Evolutionary conservation across 176 grass and related monocot species (phyloP).

Genomic region (Eleusine indica): DNA sequence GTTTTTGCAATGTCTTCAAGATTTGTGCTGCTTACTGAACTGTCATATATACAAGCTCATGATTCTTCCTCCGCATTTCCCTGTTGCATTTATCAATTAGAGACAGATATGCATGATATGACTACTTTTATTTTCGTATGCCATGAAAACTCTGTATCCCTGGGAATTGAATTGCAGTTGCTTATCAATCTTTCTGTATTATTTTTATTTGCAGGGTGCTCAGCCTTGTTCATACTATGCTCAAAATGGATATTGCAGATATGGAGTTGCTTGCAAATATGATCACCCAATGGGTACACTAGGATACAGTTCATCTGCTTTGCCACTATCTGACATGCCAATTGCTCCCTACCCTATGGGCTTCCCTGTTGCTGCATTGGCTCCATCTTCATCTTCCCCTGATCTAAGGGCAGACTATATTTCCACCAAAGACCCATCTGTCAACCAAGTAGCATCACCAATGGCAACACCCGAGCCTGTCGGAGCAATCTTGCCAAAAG

Average conservation of each 20-base stretch:
- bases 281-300: slow-evolving; percentile 75
- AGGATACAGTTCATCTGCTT: slow-evolving; percentile 70
- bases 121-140: slow-evolving; percentile 31
- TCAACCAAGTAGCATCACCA: slow-evolving; percentile 55
- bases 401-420: slow-evolving; percentile 60
- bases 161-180: neutral
- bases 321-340: slow-evolving; percentile 62
- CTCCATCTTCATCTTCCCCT: slow-evolving; percentile 67
- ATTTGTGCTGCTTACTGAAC: neutral
- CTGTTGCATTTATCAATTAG: neutral
- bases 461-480: slow-evolving; percentile 41
- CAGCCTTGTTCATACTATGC: slow-evolving; percentile 76
- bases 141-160: neutral
- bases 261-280: slow-evolving; percentile 79
- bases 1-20: neutral
- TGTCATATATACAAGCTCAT: neutral
- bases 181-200: slow-evolving; percentile 35
- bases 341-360: slow-evolving; percentile 64
- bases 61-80: neutral
- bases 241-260: slow-evolving; percentile 83
- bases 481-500: slow-evolving; percentile 55
- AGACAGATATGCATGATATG: neutral
- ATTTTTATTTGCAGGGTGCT: slow-evolving; percentile 60
- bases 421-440: slow-evolving; percentile 53
- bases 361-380: slow-evolving; percentile 59